A percentile compares a stretch with the other conserved stretches of the same genome.
Conservation (phyloP, 2,329 filamentous ascomycete species). For the Lasiodiplodia citricola region DNA sequence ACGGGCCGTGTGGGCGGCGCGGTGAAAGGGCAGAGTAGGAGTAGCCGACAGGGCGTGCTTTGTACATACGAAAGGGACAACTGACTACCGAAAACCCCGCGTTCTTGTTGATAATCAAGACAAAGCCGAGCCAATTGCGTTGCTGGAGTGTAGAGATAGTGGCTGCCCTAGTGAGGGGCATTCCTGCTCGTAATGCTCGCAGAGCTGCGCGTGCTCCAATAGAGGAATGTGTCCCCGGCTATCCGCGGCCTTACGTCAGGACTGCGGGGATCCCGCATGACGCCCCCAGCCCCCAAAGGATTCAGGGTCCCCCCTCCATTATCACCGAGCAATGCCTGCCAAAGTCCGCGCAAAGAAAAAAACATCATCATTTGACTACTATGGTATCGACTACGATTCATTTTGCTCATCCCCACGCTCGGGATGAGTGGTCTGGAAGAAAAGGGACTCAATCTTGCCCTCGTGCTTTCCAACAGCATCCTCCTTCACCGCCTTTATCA, state of each 20-base stretch:
- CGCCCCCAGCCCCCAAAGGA: neutral
- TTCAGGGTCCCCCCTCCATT: neutral
- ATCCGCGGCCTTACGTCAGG: conserved; percentile 14
- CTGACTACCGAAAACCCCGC: neutral
- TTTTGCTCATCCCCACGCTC: neutral
- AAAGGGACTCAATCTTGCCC: neutral
- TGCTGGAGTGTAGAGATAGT: neutral
- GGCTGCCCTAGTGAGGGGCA: conserved; percentile 14
- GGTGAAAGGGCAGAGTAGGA: too few species aligned
- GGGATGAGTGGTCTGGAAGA: neutral
- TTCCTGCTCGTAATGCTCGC: conserved; percentile 9
- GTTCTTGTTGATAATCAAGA: neutral
- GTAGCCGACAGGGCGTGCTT: conserved; percentile 10
- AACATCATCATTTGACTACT: neutral
- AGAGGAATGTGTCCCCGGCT: conserved; percentile 5
- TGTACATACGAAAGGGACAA: neutral
- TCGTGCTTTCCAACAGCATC: neutral
- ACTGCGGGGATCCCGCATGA: neutral
- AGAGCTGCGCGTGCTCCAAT: conserved; percentile 8
- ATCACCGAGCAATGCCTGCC: neutral
- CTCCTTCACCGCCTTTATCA: neutral
- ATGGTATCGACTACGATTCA: neutral
- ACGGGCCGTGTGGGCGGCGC: neutral
- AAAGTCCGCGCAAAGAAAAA: neutral
- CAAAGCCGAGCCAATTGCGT: neutral